Evolutionary conservation across 495 filamentous ascomycete species (phyloP), one percentile per base, ranked within the genome.

Genomic region (Podospora appendiculata): DNA sequence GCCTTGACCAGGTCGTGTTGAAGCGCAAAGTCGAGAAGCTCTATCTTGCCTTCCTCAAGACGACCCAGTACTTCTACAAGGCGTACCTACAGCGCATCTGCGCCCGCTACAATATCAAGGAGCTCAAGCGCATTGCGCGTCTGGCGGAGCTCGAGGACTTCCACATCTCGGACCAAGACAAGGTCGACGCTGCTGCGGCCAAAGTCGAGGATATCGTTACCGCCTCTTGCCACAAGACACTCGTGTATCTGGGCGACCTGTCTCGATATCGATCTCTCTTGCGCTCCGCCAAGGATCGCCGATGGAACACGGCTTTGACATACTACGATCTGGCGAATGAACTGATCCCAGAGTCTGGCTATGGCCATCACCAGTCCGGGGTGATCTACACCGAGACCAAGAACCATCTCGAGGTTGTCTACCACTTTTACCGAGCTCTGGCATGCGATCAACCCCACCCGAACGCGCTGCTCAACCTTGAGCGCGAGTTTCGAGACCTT

Each of bases 241-340:
- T 97, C 32, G 84, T 96, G 43, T 86, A 82, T 50, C 80, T 98
- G 9, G 93, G 93, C 42, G 93, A 98, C 63, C 78, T 98, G 32
- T 90, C 89, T 35, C 83, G 93, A 56, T 98, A 96, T 64, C 85
- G 94, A 43, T 68, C 63, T 18, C 58, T 65, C 13, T 45, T 66
- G 39, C 60, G 60, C 40, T 69, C 72, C 53, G 25, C 25, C 2
- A 84, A 86, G 69, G 75, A 86, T 51, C 82, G 77, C 46, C 84
- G 87, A 58, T 96, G 88, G 80, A 85, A 85, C 2, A 83, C 81
- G 6, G 91, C 93, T 9, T 77, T 87, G 45, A 84, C 84, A 8
- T 96, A 91, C 66, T 98, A 98, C 62, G 76, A 80, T 50, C 70
- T 97, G 33, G 94, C 94, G 11, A 79, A 80, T 53, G 79, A 83